Base-by-base conservation (phyloP, 2,329 filamentous ascomycete species). In the Keithomyces neogunnii region DNA sequence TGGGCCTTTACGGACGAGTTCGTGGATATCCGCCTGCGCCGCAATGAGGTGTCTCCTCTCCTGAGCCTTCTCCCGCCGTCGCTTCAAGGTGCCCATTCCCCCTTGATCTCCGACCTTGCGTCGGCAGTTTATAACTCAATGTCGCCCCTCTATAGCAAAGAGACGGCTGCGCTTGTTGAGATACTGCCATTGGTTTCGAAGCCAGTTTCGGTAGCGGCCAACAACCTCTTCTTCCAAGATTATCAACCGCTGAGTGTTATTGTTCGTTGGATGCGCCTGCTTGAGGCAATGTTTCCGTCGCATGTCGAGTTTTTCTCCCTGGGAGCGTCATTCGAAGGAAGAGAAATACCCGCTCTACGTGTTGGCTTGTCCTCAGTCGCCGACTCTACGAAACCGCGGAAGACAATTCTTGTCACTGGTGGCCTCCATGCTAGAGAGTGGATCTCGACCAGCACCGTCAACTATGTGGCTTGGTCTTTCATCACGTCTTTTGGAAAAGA, bases 401-500 rank as follows among this genome's bases (percentile, higher is more conserved):
- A 89, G 65, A 92, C 88, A 0, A 82, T 96, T 51, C 73, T 96
- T 48, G 74, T 99, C 26, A 84, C 84, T 3, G 93, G 89, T 50
- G 92, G 92, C 47, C 77, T 88, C n/a, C 93, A 97, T 67, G 92
- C 91, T 3, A 82, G 93, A 38, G 93, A 99, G 73, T 99, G 93
- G 93, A 95, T 99, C 57, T 89, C 89, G 45, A 90, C 86, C 1
- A 93, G 86, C 61, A 95, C 90, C 0, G 89, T 95, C 49, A 95
- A 86, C 61, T 97, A 95, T 61, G 73, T 96, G 32, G 89, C 92
- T 8, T 96, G 93, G 80, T 88, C 82, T 13, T 77, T 97, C 46
- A 88, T 96, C 60, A 91, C 87, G 1, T 81, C 83, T 4, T 95
- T 92, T 66, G 88, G 87, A 54, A 88, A 89, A 57, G 75, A 79